phyloP scores from a whole-genome alignment of 371 early-diverging fungal genomes.

The Choanephora cucurbitarum region DNA sequence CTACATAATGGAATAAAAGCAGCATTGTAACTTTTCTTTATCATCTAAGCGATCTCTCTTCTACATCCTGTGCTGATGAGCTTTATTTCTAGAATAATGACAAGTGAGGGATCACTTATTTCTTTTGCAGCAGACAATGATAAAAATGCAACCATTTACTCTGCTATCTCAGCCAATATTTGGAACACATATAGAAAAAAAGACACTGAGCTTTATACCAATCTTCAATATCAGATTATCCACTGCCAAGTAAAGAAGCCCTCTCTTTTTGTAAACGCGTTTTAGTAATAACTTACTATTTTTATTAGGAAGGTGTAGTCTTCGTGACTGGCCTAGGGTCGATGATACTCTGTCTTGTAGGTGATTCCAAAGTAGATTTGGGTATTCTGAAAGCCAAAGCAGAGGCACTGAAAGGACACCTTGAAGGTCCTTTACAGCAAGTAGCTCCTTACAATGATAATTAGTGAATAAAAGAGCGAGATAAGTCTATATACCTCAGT shows the following conservation, averaged over 20 bases:
- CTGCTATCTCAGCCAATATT: slow-evolving; percentile 77
- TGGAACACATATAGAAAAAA: slow-evolving; percentile 78
- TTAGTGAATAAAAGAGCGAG: too few relatives aligned
- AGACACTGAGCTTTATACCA: slow-evolving; percentile 25
- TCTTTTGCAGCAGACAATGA: slow-evolving; percentile 71
- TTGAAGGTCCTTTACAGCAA: slow-evolving; percentile 60
- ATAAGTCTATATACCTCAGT: too few relatives aligned
- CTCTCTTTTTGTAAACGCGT: neutral
- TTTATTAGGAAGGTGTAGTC: slow-evolving; percentile 62
- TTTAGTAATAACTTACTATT: neutral
- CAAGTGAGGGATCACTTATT: slow-evolving; percentile 71
- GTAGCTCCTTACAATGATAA: slow-evolving; percentile 33
- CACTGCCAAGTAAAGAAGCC: slow-evolving; percentile 62
- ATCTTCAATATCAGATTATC: slow-evolving; percentile 58
- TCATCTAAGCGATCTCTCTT: too few relatives aligned
- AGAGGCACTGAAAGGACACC: slow-evolving; percentile 57
- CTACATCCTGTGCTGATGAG: neutral
- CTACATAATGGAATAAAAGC: slow-evolving; percentile 66
- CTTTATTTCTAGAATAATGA: slow-evolving; percentile 57
- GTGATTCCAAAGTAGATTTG: slow-evolving; percentile 59
- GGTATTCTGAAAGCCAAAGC: slow-evolving; percentile 75
- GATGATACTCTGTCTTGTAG: slow-evolving; percentile 76
- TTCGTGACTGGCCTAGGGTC: slow-evolving; percentile 60
- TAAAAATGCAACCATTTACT: slow-evolving; percentile 64
- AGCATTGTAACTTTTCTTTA: slow-evolving; percentile 71